Evolutionary conservation across 2,329 filamentous ascomycete species (phyloP).

Genomic region (Aaosphaeria arxii): DNA sequence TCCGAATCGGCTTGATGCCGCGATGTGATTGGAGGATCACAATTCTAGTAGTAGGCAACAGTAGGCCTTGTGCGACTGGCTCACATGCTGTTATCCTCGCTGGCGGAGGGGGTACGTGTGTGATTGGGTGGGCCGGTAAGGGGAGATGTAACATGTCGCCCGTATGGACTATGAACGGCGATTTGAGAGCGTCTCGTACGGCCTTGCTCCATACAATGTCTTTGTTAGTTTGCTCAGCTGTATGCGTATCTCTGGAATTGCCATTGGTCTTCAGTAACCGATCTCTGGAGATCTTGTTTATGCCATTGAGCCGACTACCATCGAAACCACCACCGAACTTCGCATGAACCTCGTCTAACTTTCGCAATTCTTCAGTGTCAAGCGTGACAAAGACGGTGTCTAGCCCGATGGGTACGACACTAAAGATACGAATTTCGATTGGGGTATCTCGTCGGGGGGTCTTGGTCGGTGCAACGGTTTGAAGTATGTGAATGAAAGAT

Average conservation of each 20-base stretch:
- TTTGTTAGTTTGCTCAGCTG: conserved; percentile 21
- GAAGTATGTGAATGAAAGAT: conserved; percentile 71
- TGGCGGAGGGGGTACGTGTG: conserved; percentile 77
- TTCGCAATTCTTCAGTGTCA: conserved; percentile 74
- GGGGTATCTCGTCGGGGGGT: conserved; percentile 70
- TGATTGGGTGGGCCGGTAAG: conserved; percentile 76
- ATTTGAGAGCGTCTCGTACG: conserved; percentile 71
- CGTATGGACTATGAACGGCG: conserved; percentile 73
- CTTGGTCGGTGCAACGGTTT: conserved; percentile 72
- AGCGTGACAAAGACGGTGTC: conserved; percentile 86
- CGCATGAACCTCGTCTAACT: conserved; percentile 78
- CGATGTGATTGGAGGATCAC: conserved; percentile 67
- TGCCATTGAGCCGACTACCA: conserved; percentile 29
- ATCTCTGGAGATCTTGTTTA: conserved; percentile 26
- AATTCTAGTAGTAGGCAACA: conserved; percentile 77
- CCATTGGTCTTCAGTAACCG: conserved; percentile 38
- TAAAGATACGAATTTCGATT: conserved; percentile 79
- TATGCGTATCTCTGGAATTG: conserved; percentile 11
- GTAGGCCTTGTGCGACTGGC: conserved; percentile 82
- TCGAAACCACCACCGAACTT: conserved; percentile 69
- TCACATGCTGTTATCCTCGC: conserved; percentile 92
- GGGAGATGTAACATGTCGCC: conserved; percentile 81
- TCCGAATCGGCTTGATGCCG: conserved; percentile 49
- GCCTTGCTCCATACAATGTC: conserved; percentile 36
- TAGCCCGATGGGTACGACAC: conserved; percentile 74